Percentiles rank a stretch among this genome's conserved stretches.
Conservation (phyloP, 1,139 yeast genomes). For the Torulaspora globosa region DNA sequence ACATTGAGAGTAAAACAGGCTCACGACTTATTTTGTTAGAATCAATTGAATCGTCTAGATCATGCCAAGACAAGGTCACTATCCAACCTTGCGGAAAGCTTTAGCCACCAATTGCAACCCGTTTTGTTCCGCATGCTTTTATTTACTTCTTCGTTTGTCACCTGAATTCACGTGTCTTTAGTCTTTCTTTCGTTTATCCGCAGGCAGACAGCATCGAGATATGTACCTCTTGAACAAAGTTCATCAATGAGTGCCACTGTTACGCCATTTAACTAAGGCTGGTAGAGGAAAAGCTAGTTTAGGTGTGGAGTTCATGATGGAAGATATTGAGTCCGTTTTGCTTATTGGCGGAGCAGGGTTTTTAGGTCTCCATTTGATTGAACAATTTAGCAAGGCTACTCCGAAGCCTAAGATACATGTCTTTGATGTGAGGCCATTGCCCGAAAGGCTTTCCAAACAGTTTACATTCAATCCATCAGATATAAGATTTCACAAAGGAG, state of each 20-base stretch:
- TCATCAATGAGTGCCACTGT: neutral
- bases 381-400: slow-evolving; percentile 65
- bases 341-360: slow-evolving; percentile 95
- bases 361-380: slow-evolving; percentile 84
- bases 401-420: slow-evolving; percentile 79
- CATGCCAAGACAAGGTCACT: too few relatives aligned
- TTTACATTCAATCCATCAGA: slow-evolving; percentile 64
- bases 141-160: neutral
- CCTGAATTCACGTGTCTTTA: neutral
- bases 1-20: too few relatives aligned
- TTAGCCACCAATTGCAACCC: too few relatives aligned
- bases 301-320: slow-evolving; percentile 11
- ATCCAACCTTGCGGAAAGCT: too few relatives aligned
- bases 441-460: slow-evolving; percentile 61
- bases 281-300: neutral
- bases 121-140: too few relatives aligned
- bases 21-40: neutral
- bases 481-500: slow-evolving; percentile 71
- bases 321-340: slow-evolving; percentile 57
- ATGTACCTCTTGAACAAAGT: neutral
- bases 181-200: neutral
- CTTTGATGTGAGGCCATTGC: slow-evolving; percentile 85
- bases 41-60: too few relatives aligned
- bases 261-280: neutral
- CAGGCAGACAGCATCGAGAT: neutral